Base-by-base conservation (phyloP, 257 asterid species). In the Fraxinus quadrangulata region DNA sequence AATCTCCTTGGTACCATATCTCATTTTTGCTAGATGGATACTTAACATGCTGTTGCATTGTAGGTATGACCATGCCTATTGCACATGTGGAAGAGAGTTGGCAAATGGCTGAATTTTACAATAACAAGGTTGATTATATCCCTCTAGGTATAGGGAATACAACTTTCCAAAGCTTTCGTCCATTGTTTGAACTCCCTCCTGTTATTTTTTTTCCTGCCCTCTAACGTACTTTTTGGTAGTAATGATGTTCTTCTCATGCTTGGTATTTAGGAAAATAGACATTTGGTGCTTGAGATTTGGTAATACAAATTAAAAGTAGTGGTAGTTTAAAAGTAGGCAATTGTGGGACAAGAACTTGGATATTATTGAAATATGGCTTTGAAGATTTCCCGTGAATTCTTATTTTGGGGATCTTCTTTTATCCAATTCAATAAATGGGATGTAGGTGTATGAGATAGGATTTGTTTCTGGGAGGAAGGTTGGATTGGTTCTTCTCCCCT, bases 41-140 rank as follows among this genome's bases (percentile, higher is more conserved):
- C 65, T 77, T 63, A 51, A 70, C 69, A 65, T 78, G 74, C 76
- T 70, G 59, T 70, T 71, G 26, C 59, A 39, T 28, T 72, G 65
- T 85, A 96, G 99, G 98, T 77, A 87, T 93, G 96, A 89, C 93
- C 90, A 90, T 96, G 99, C 99, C 97, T 65, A 93, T 83, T 81
- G 97, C 97, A 56, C 97, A 93, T 51, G 97, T 96, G 56, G 99
- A 96, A 87, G 99, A 96, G 83, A 92, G 95, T 85, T 96, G 99
- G 99, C 98, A 93, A 83, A 93, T 90, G 97, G 99, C 99, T 59
- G 99, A 96, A 84, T 96, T 96, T 80, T 96, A 90, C 66, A 85
- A 87, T 82, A 96, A 96, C 83, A 96, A 96, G 98, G 99, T 93
- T 24, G 69, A 75, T 45, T 66, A 31, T 73, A 71, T 70, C 71